These are phyloP conservation scores for Colletotrichum sp. DNA, from an alignment of 2,329 filamentous ascomycete species.

Conservation along the genomic window DNA sequence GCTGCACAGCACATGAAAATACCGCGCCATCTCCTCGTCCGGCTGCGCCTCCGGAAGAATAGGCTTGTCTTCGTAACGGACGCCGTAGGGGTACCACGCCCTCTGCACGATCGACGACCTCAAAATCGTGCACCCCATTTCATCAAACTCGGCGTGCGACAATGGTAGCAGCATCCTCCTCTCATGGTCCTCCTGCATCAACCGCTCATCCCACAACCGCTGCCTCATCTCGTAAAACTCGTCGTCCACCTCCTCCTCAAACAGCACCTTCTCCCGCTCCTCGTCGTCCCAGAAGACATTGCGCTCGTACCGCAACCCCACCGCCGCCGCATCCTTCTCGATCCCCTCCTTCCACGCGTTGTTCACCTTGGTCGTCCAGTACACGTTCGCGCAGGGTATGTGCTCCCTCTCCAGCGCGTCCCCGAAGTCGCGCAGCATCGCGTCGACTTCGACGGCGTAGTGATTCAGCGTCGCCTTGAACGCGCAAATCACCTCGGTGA, in stretches of 20 bases:
- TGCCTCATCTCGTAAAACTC: not conserved
- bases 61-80: not conserved
- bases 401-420: not conserved
- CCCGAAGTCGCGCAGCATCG: not conserved
- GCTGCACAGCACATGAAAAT: not conserved
- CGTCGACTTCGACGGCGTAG: not conserved
- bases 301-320: not conserved
- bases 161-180: not conserved
- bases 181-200: not conserved
- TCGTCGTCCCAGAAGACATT: not conserved
- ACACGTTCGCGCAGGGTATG: not conserved
- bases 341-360: not conserved
- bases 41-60: not conserved
- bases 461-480: constrained; percentile 8
- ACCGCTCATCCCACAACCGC: not conserved
- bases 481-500: not conserved
- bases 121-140: not conserved
- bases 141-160: not conserved
- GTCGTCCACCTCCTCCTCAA: not conserved
- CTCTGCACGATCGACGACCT: not conserved
- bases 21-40: not conserved
- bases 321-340: not conserved
- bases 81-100: not conserved
- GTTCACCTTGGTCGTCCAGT: not conserved
- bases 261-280: not conserved